phyloP scores from a whole-genome alignment of 768 basidiomycete genomes.

The Leccinum boreale region DNA sequence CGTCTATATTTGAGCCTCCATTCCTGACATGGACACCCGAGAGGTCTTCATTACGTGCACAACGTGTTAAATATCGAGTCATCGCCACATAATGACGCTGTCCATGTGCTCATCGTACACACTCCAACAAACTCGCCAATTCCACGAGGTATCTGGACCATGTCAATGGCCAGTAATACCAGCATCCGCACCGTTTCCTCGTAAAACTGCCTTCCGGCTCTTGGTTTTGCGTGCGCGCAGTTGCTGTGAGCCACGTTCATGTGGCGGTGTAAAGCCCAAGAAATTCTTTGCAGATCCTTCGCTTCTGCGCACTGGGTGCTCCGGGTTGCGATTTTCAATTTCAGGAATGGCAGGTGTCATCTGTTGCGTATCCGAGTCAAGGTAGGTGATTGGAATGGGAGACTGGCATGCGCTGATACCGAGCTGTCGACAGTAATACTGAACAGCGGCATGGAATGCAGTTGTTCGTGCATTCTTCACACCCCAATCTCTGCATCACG shows the following conservation, averaged over 20 bases:
- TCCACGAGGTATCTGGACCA: slow-evolving; percentile 11
- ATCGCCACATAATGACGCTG: background rate
- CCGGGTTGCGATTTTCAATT: background rate
- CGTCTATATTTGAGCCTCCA: background rate
- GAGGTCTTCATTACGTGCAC: slow-evolving; percentile 7
- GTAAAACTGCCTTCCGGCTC: slow-evolving; percentile 33
- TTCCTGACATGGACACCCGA: background rate
- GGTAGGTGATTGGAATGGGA: slow-evolving; percentile 56
- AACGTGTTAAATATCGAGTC: slow-evolving; percentile 9
- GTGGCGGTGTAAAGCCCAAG: slow-evolving; percentile 30
- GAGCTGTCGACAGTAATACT: slow-evolving; percentile 67
- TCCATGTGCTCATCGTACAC: background rate
- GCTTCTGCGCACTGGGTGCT: slow-evolving; percentile 5
- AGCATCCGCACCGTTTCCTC: slow-evolving; percentile 27
- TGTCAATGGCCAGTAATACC: slow-evolving; percentile 3
- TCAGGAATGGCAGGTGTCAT: background rate
- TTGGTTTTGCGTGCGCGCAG: slow-evolving; percentile 32
- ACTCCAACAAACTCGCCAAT: slow-evolving; percentile 5
- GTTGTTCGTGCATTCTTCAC: slow-evolving; percentile 60
- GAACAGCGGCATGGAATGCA: slow-evolving; percentile 76
- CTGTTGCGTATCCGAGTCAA: slow-evolving; percentile 21
- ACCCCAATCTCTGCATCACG: slow-evolving; percentile 51
- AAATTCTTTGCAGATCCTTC: slow-evolving; percentile 16
- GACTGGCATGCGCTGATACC: slow-evolving; percentile 62
- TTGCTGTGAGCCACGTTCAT: slow-evolving; percentile 11